phyloP scores from a whole-genome alignment of 139 green algal species.

The Volvox africanus region DNA sequence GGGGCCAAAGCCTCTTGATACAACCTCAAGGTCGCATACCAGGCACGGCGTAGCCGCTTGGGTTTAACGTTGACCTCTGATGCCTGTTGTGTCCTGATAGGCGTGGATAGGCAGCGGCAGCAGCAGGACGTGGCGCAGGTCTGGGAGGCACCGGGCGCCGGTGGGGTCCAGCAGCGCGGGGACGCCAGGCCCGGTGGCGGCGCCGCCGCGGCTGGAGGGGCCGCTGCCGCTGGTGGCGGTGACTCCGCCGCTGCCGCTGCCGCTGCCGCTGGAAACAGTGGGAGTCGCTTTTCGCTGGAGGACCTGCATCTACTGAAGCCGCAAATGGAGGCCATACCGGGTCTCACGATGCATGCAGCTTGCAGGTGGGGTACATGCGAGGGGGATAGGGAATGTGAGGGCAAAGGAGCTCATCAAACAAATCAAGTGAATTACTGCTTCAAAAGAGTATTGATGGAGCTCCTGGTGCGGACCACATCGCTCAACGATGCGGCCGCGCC shows the following conservation, averaged over 20 bases:
- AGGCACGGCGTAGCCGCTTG: too few relatives aligned
- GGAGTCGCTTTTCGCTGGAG: not conserved
- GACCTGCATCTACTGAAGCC: not conserved
- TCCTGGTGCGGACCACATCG: too few relatives aligned
- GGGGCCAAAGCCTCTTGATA: too few relatives aligned
- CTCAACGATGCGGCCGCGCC: too few relatives aligned
- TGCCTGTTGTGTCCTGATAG: not conserved
- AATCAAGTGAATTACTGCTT: too few relatives aligned
- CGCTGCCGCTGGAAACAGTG: not conserved
- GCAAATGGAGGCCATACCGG: slow-evolving; percentile 14
- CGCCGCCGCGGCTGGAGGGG: not conserved
- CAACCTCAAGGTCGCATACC: too few relatives aligned
- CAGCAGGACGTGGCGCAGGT: not conserved
- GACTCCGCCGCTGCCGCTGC: not conserved
- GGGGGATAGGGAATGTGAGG: too few relatives aligned
- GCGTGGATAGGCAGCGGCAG: not conserved
- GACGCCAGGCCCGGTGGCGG: not conserved
- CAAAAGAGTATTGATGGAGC: too few relatives aligned
- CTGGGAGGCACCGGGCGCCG: not conserved
- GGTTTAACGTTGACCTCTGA: too few relatives aligned
- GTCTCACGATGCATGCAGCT: not conserved
- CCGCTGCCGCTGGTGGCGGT: not conserved
- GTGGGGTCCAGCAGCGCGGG: too few relatives aligned
- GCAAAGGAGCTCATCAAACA: too few relatives aligned
- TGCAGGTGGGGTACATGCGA: not conserved